Percentiles rank a stretch among this genome's conserved stretches.
phyloP scores from a whole-genome alignment of 768 basidiomycete genomes.

The Russula earlei region DNA sequence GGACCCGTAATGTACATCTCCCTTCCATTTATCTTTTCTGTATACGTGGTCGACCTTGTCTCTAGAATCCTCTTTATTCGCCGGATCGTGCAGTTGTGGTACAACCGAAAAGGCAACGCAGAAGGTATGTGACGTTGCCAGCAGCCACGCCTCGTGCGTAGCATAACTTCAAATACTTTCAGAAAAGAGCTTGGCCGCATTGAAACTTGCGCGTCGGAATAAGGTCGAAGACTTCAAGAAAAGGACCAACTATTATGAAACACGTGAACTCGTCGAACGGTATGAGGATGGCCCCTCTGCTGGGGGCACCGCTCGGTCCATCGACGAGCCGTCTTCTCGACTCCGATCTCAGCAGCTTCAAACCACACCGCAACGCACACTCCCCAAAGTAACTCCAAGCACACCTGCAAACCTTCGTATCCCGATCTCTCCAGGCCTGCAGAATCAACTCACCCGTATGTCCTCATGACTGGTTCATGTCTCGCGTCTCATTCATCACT shows the following conservation, averaged over 20 bases:
- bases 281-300: conserved; percentile 59
- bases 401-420: conserved; percentile 14
- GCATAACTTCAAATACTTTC: not conserved
- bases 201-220: conserved; percentile 69
- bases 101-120: conserved; percentile 63
- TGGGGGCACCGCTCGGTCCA: conserved; percentile 30
- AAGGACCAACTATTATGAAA: conserved; percentile 92
- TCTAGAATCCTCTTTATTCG: conserved; percentile 64
- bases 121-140: conserved; percentile 50
- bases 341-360: conserved; percentile 27
- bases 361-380: conserved; percentile 19
- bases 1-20: conserved; percentile 71
- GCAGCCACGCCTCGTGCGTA: conserved; percentile 2
- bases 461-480: conserved; percentile 1
- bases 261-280: conserved; percentile 79
- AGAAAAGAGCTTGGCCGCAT: conserved; percentile 72
- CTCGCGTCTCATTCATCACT: not conserved
- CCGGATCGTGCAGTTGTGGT: conserved; percentile 78
- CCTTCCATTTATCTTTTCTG: not conserved
- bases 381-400: conserved; percentile 23
- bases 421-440: conserved; percentile 23
- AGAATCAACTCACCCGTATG: conserved; percentile 34
- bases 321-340: conserved; percentile 27
- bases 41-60: not conserved
- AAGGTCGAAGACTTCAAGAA: conserved; percentile 96